A percentile compares a stretch with the other conserved stretches of the same genome.
phyloP scores from a whole-genome alignment of 352 stramenopile genomes.

The Saprolegnia parasitica region DNA sequence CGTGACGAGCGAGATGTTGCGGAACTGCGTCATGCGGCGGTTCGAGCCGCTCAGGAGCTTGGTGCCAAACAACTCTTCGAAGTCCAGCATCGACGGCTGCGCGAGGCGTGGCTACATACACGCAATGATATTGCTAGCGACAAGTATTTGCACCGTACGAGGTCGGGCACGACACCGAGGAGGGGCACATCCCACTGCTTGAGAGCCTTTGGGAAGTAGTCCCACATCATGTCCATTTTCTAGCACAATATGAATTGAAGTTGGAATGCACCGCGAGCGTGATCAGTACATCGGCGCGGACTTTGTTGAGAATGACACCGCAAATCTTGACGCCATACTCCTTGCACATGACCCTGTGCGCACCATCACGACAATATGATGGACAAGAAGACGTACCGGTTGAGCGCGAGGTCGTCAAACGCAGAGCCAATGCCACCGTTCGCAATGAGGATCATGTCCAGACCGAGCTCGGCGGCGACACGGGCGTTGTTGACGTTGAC shows the following conservation, averaged over 20 bases:
- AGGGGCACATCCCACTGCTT: constrained; percentile 70
- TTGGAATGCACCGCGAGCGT: constrained; percentile 31
- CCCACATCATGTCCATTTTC: constrained; percentile 77
- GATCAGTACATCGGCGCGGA: constrained; percentile 48
- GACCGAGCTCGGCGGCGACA: constrained; percentile 87
- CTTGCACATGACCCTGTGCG: constrained; percentile 68
- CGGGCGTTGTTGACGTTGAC: constrained; percentile 95
- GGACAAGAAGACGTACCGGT: constrained; percentile 48
- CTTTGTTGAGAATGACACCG: constrained; percentile 97
- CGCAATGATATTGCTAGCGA: background rate
- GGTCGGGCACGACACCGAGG: constrained; percentile 80
- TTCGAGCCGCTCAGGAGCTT: constrained; percentile 47
- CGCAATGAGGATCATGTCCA: constrained; percentile 93
- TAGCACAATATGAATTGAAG: constrained; percentile 27
- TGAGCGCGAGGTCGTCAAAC: constrained; percentile 93
- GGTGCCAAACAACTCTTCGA: constrained; percentile 82
- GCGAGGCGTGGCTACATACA: constrained; percentile 46
- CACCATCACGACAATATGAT: background rate
- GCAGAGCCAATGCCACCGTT: constrained; percentile 94
- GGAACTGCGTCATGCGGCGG: constrained; percentile 73
- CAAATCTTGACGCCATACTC: constrained; percentile 90
- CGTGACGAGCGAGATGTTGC: constrained; percentile 75
- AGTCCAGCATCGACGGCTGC: constrained; percentile 83
- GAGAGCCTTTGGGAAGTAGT: constrained; percentile 86
- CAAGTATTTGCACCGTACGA: too few species aligned